A percentile compares a stretch with the other conserved stretches of the same genome.
Conservation (phyloP, 192 early-diverging fungal species). For the Geranomyces michiganensis region DNA sequence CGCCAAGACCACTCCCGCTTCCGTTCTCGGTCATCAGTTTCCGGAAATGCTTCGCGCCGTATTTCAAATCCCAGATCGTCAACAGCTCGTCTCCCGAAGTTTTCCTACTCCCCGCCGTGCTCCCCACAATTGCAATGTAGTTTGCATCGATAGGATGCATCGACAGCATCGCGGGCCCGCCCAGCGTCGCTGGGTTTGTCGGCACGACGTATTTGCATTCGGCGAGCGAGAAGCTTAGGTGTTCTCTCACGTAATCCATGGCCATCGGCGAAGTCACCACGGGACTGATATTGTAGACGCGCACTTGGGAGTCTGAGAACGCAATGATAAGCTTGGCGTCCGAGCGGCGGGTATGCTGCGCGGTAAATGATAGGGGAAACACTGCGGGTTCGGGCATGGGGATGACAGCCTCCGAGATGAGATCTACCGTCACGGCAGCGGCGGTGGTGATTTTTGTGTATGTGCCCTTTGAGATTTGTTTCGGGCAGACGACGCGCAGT, state of each 20-base stretch:
- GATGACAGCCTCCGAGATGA: constrained; percentile 2
- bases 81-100: constrained; percentile 16
- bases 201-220: neutral
- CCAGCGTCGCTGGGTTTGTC: neutral
- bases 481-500: neutral
- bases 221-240: neutral
- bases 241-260: neutral
- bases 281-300: neutral
- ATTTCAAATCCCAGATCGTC: constrained; percentile 31
- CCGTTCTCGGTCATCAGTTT: neutral
- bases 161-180: neutral
- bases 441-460: too few species aligned
- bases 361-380: constrained; percentile 11
- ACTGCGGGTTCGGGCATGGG: neutral
- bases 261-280: too few species aligned
- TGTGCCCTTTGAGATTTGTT: neutral
- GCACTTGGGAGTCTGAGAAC: constrained; percentile 4
- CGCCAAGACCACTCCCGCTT: neutral
- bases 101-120: neutral
- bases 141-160: neutral
- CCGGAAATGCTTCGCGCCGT: constrained; percentile 26
- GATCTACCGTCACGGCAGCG: neutral
- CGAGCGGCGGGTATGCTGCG: constrained; percentile 6
- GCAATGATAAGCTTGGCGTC: constrained; percentile 13
- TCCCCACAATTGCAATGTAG: constrained; percentile 19